Percentiles rank a stretch among this genome's conserved stretches.
phyloP scores from a whole-genome alignment of 257 asterid species.

The Solanum lycopersicoides region DNA sequence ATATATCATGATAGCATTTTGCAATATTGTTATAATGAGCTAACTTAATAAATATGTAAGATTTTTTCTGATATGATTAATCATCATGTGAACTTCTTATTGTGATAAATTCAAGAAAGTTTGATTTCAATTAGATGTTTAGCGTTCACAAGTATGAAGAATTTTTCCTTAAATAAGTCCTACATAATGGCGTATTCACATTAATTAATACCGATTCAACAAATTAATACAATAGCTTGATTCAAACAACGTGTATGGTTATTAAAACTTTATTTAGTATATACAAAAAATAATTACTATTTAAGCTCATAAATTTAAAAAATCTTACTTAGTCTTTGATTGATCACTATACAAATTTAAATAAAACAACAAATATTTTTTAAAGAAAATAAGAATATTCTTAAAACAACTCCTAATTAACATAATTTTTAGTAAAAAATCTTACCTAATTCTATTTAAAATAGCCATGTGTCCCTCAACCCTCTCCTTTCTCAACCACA shows the following conservation, averaged over 20 bases:
- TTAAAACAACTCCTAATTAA: not conserved
- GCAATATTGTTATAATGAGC: not conserved
- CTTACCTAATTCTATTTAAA: not conserved
- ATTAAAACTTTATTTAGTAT: not conserved
- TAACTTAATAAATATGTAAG: not conserved
- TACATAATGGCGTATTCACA: not conserved
- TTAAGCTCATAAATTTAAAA: not conserved
- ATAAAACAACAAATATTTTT: not conserved
- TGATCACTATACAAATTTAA: not conserved
- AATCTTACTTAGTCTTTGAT: not conserved
- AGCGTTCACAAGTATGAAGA: rapidly evolving
- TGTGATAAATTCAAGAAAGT: not conserved
- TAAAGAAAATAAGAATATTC: not conserved
- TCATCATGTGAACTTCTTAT: not conserved
- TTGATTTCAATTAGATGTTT: not conserved
- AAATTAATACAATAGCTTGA: not conserved
- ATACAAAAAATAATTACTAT: not conserved
- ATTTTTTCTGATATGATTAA: not conserved
- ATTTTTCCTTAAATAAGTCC: not conserved
- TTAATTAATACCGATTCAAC: not conserved
- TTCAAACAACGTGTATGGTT: not conserved
- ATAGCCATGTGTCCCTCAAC: not conserved
- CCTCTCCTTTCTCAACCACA: not conserved
- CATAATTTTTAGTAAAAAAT: not conserved
- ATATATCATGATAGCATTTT: not conserved